These are phyloP conservation scores for Ophiocordyceps camponoti-leonardi DNA, from an alignment of 2,329 filamentous ascomycete genomes.

Conservation along the genomic window DNA sequence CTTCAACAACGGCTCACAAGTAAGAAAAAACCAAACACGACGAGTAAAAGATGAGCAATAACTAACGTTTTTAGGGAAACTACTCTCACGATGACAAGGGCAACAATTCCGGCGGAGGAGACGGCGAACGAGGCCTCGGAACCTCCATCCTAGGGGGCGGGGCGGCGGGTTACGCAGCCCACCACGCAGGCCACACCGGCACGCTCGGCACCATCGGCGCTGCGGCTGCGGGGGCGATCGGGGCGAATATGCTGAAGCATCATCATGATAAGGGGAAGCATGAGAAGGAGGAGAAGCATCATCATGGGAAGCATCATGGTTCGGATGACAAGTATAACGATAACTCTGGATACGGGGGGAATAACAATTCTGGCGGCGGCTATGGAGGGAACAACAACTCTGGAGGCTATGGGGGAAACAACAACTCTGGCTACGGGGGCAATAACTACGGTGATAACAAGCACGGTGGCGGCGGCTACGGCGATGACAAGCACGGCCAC, in stretches of 20 bases:
- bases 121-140: constrained; percentile 36
- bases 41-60: no score
- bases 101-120: constrained; percentile 13
- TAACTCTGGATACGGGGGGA: not conserved
- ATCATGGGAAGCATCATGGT: constrained; percentile 8
- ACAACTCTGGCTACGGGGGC: no score
- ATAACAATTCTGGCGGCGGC: not conserved
- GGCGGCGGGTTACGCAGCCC: constrained; percentile 34
- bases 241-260: constrained; percentile 33
- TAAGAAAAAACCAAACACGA: no score
- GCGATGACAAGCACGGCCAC: no score
- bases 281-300: constrained; percentile 17
- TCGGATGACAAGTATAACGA: not conserved
- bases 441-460: no score
- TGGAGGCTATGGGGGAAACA: no score
- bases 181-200: constrained; percentile 32
- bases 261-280: constrained; percentile 18
- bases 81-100: not conserved
- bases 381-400: not conserved
- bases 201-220: constrained; percentile 32
- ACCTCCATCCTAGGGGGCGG: constrained; percentile 34
- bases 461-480: no score
- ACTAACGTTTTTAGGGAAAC: no score
- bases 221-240: constrained; percentile 33
- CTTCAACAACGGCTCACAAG: no score